Percentiles rank a stretch among this genome's conserved stretches.
Evolutionary conservation across 2,329 filamentous ascomycete species (phyloP).

Genomic region (Leptoxyphium fumago): DNA sequence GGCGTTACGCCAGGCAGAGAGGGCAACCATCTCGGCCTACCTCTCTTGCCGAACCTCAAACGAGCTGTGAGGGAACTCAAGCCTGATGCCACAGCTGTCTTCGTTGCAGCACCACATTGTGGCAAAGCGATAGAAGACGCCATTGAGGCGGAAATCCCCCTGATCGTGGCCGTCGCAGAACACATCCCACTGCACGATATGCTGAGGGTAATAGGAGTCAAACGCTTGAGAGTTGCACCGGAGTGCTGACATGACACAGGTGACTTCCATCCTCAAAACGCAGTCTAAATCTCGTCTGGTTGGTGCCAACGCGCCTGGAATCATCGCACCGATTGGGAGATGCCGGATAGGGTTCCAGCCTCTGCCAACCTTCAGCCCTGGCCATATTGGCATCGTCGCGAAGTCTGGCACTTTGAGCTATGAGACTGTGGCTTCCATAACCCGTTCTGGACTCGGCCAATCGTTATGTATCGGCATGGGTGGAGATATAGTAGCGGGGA

Average conservation of each 20-base stretch:
- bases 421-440: constrained; percentile 62
- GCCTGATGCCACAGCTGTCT: constrained; percentile 66
- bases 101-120: constrained; percentile 62
- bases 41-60: constrained; percentile 53
- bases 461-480: constrained; percentile 66
- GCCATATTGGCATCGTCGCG: constrained; percentile 60
- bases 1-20: constrained; percentile 59
- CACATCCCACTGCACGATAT: constrained; percentile 69
- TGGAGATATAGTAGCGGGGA: constrained; percentile 60
- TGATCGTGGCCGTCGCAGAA: constrained; percentile 67
- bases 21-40: constrained; percentile 58
- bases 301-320: constrained; percentile 68
- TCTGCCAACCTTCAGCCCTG: constrained; percentile 53
- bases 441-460: constrained; percentile 59
- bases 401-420: constrained; percentile 72
- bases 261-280: constrained; percentile 55
- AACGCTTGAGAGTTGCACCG: not conserved
- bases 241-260: constrained; percentile 23
- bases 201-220: constrained; percentile 43
- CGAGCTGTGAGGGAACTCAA: constrained; percentile 55
- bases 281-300: constrained; percentile 60
- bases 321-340: constrained; percentile 56
- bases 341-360: constrained; percentile 68
- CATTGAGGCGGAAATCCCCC: constrained; percentile 61
- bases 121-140: constrained; percentile 63